These are phyloP conservation scores for Irpex sp. DNA, from an alignment of 1,284 basidiomycete species.

Conservation along the genomic window DNA sequence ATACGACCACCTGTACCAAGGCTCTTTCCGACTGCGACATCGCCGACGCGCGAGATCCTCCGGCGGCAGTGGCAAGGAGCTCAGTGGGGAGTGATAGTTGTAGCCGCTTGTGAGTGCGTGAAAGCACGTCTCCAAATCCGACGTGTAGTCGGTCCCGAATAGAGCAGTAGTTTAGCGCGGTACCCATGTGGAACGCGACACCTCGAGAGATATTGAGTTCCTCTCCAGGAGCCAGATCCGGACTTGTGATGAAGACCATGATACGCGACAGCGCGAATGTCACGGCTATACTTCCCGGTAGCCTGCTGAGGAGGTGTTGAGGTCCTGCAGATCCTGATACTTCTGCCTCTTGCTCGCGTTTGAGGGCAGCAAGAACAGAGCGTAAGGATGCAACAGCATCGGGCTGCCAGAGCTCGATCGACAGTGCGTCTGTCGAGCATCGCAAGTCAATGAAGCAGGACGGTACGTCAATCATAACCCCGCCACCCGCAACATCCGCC, in stretches of 20 bases:
- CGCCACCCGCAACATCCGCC: conserved; percentile 35
- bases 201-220: conserved; percentile 68
- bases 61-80: conserved; percentile 45
- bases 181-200: conserved; percentile 56
- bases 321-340: background rate
- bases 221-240: conserved; percentile 74
- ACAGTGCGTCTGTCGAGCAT: conserved; percentile 56
- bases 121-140: conserved; percentile 35
- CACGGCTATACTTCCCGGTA: conserved; percentile 54
- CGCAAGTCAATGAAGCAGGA: conserved; percentile 52
- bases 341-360: conserved; percentile 9
- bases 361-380: conserved; percentile 37
- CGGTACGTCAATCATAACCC: conserved; percentile 45
- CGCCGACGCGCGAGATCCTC: conserved; percentile 33
- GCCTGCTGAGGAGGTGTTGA: conserved; percentile 33
- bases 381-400: conserved; percentile 55
- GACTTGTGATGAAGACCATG: conserved; percentile 67
- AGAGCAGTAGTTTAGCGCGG: conserved; percentile 61
- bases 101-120: conserved; percentile 43
- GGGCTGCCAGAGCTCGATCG: conserved; percentile 72
- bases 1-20: conserved; percentile 39
- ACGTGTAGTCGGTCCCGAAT: conserved; percentile 45
- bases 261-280: conserved; percentile 64
- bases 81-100: conserved; percentile 59
- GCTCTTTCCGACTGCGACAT: conserved; percentile 30